Evolutionary conservation across 495 filamentous ascomycete species (phyloP).

Genomic region (Xylaria longipes): DNA sequence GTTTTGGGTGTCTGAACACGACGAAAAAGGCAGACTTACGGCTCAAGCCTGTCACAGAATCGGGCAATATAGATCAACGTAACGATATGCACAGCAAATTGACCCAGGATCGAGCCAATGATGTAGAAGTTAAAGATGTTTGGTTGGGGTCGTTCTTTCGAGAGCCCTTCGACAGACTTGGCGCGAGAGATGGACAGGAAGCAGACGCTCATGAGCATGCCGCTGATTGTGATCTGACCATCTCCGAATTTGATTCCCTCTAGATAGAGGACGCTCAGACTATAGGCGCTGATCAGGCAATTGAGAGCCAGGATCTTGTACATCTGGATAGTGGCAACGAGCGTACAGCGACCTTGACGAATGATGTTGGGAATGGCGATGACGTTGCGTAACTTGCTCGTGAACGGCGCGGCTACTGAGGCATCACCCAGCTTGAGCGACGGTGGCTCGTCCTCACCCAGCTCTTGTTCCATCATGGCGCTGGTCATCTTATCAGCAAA

Average conservation of each 20-base stretch:
- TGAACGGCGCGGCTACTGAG: conserved; percentile 96
- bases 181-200: conserved; percentile 96
- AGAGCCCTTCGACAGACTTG: conserved; percentile 91
- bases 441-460: conserved; percentile 89
- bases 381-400: conserved; percentile 95
- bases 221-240: conserved; percentile 97
- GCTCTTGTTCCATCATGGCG: conserved; percentile 87
- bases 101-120: conserved; percentile 95
- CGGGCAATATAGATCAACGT: conserved; percentile 94
- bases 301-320: conserved; percentile 99
- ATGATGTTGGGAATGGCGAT: conserved; percentile 98
- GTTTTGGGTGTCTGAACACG: conserved; percentile 33
- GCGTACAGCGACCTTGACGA: conserved; percentile 92
- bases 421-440: conserved; percentile 98
- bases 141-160: conserved; percentile 95
- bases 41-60: conserved; percentile 82
- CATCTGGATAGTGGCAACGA: conserved; percentile 99
- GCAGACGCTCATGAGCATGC: conserved; percentile 99
- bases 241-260: conserved; percentile 99
- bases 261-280: conserved; percentile 91
- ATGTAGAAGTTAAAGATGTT: conserved; percentile 99
- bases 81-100: conserved; percentile 95
- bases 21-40: conserved; percentile 61
- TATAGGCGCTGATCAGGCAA: conserved; percentile 98
- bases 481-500: conserved; percentile 87